A percentile compares a stretch with the other conserved stretches of the same genome.
These are phyloP conservation scores for Xerocomus minutiporus DNA, from an alignment of 1,284 basidiomycete species.

Conservation along the genomic window DNA sequence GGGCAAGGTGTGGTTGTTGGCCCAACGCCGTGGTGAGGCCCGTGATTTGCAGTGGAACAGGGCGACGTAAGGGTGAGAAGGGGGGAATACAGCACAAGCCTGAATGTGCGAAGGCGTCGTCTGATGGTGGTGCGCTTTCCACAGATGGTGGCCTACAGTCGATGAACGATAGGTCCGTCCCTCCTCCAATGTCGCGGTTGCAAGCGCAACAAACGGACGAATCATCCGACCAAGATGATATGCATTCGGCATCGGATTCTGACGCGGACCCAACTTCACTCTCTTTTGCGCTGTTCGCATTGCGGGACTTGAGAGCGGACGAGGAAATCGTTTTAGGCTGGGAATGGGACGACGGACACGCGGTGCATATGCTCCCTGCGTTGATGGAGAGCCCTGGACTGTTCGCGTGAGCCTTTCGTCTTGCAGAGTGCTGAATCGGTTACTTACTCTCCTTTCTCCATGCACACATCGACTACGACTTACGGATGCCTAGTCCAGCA, in stretches of 20 bases:
- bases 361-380: slow-evolving; percentile 77
- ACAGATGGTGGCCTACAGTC: slow-evolving; percentile 1
- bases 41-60: slow-evolving; percentile 50
- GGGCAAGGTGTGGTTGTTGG: slow-evolving; percentile 79
- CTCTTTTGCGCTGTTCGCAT: slow-evolving; percentile 80
- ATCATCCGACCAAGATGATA: slow-evolving; percentile 21
- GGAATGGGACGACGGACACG: slow-evolving; percentile 95
- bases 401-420: slow-evolving; percentile 46
- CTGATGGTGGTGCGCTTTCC: slow-evolving; percentile 3
- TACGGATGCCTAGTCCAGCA: slow-evolving; percentile 37
- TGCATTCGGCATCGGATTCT: slow-evolving; percentile 34
- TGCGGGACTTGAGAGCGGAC: slow-evolving; percentile 68
- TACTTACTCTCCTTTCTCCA: not conserved
- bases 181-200: slow-evolving; percentile 9
- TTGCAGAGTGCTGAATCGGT: slow-evolving; percentile 2
- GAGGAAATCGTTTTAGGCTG: slow-evolving; percentile 91
- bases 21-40: slow-evolving; percentile 88
- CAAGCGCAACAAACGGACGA: slow-evolving; percentile 13
- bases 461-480: not conserved
- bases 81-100: slow-evolving; percentile 18
- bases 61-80: slow-evolving; percentile 13
- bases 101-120: slow-evolving; percentile 13
- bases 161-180: slow-evolving; percentile 11
- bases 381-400: slow-evolving; percentile 55
- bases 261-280: slow-evolving; percentile 45